Percentiles rank a stretch among this genome's conserved stretches.
Conservation (phyloP, 352 stramenopile species). For the Phytophthora constricta region DNA sequence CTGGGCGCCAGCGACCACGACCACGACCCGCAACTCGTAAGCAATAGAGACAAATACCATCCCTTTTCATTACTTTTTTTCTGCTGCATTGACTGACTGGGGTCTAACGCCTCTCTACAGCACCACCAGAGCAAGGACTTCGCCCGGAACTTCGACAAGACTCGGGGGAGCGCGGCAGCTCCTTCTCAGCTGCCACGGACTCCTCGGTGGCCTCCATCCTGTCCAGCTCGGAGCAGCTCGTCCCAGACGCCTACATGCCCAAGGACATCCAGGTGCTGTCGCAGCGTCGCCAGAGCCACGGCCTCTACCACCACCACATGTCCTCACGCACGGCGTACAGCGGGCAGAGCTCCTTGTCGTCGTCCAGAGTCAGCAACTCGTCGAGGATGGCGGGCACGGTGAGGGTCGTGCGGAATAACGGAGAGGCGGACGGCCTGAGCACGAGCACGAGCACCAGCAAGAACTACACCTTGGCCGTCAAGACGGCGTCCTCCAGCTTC, state of each 20-base stretch:
- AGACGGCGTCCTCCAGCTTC: constrained; percentile 44
- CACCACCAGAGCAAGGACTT: constrained; percentile 44
- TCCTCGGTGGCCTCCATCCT: constrained; percentile 65
- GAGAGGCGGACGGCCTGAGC: neutral
- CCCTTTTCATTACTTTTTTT: neutral
- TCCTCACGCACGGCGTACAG: constrained; percentile 27
- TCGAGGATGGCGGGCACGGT: constrained; percentile 18
- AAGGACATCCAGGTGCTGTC: constrained; percentile 75
- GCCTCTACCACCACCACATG: constrained; percentile 29
- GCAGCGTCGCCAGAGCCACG: constrained; percentile 47
- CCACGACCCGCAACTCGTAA: constrained; percentile 3
- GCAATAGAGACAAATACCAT: neutral
- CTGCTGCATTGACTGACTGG: neutral
- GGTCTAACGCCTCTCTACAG: constrained; percentile 9
- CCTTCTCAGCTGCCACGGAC: constrained; percentile 50
- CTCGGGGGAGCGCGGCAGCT: constrained; percentile 37
- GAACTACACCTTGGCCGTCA: constrained; percentile 31
- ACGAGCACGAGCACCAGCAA: too few species aligned
- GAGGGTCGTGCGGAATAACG: constrained; percentile 24
- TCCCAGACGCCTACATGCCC: constrained; percentile 62
- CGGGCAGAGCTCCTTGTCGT: constrained; percentile 18
- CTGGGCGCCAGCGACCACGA: neutral
- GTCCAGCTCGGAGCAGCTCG: constrained; percentile 63
- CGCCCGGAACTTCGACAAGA: constrained; percentile 28
- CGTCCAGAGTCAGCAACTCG: constrained; percentile 33